Conservation (phyloP, 805 yeast genomes). For the Kodamaea leandrae region DNA sequence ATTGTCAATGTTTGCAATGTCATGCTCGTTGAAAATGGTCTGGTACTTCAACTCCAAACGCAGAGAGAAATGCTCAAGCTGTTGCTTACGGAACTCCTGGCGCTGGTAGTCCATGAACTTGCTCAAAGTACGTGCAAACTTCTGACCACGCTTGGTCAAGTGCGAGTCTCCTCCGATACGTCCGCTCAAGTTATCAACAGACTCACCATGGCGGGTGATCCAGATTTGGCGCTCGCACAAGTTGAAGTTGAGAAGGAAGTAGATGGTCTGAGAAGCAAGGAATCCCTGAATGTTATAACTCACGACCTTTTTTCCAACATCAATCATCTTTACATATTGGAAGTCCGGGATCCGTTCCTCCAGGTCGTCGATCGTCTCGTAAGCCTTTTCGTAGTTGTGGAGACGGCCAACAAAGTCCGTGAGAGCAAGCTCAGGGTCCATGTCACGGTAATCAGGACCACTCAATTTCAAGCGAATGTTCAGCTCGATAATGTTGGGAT, state of each 20-base stretch:
- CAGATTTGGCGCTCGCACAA: slow-evolving; percentile 86
- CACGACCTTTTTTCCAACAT: slow-evolving; percentile 91
- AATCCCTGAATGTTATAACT: slow-evolving; percentile 86
- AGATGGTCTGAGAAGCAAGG: slow-evolving; percentile 88
- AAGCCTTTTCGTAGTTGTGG: slow-evolving; percentile 80
- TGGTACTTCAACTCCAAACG: slow-evolving; percentile 44
- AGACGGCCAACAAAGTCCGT: slow-evolving; percentile 80
- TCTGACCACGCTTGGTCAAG: slow-evolving; percentile 74
- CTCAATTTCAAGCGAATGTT: slow-evolving; percentile 81
- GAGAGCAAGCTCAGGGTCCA: slow-evolving; percentile 79
- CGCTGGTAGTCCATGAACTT: slow-evolving; percentile 72
- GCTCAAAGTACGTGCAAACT: slow-evolving; percentile 69
- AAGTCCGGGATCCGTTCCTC: slow-evolving; percentile 64
- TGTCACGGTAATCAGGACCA: slow-evolving; percentile 88
- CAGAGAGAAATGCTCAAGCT: slow-evolving; percentile 52
- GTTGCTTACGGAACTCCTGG: slow-evolving; percentile 61
- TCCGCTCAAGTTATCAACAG: slow-evolving; percentile 79
- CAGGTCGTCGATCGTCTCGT: slow-evolving; percentile 82
- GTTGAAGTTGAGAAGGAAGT: slow-evolving; percentile 80
- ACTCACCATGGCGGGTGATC: slow-evolving; percentile 94
- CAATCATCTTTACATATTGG: slow-evolving; percentile 92
- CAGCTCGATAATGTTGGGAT: slow-evolving; percentile 71
- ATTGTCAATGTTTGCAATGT: slow-evolving; percentile 23
- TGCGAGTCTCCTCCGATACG: slow-evolving; percentile 89
- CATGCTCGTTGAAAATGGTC: slow-evolving; percentile 25